Evolutionary conservation across 768 basidiomycete species (phyloP).

Genomic region (Phlegmacium glaucopus): DNA sequence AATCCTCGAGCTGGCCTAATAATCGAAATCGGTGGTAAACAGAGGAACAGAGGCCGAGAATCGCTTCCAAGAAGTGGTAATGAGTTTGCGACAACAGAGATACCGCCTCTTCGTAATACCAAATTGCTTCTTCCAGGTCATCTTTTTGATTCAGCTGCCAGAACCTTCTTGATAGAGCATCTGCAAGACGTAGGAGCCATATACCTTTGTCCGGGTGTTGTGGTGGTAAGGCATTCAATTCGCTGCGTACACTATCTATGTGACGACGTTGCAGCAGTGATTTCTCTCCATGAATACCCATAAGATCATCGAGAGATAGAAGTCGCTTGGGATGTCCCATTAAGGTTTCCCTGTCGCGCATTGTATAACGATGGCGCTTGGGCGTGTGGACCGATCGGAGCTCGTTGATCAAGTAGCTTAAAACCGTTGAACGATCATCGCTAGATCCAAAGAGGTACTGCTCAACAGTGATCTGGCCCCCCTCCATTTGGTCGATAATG

Average conservation of each 20-base stretch:
- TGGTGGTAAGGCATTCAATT: background rate
- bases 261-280: background rate
- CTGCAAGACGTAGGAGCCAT: background rate
- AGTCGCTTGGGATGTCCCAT: background rate
- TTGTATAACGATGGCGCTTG: background rate
- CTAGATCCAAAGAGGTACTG: background rate
- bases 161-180: background rate
- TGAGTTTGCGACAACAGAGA: background rate
- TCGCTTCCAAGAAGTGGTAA: no score
- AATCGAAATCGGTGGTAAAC: no score
- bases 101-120: background rate
- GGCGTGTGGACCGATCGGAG: background rate
- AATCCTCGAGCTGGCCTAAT: no score
- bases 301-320: background rate
- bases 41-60: no score
- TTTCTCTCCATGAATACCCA: background rate
- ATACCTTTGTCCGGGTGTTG: background rate
- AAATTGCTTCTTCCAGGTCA: background rate
- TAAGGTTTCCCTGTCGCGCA: background rate
- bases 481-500: background rate
- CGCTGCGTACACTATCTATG: background rate
- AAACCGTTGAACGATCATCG: no score
- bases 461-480: background rate
- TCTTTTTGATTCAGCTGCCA: background rate
- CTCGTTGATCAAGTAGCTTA: background rate